Evolutionary conservation across 805 yeast genomes (phyloP).

Genomic region (Saturnispora galanensis): DNA sequence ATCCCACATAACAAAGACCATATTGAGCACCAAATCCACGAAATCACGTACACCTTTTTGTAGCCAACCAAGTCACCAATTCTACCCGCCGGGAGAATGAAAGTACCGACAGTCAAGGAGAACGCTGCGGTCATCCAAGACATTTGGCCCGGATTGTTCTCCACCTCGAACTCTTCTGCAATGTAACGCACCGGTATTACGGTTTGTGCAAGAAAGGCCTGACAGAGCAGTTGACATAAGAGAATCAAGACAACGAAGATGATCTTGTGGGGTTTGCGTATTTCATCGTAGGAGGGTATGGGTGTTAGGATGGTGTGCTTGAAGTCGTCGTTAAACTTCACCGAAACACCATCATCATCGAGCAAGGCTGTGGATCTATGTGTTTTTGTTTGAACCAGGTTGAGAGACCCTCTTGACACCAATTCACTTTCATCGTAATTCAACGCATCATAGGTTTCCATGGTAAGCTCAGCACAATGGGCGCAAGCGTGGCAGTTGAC

Average conservation of each 20-base stretch:
- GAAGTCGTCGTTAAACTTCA: background rate
- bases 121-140: slow-evolving; percentile 67
- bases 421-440: too few species aligned
- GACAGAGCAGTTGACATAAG: slow-evolving; percentile 29
- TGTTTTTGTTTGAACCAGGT: too few species aligned
- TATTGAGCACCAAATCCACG: slow-evolving; percentile 44
- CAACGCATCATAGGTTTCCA: too few species aligned
- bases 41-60: slow-evolving; percentile 40
- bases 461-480: too few species aligned
- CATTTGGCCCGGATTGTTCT: slow-evolving; percentile 26
- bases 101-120: slow-evolving; percentile 63
- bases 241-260: slow-evolving; percentile 15
- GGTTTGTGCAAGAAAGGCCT: slow-evolving; percentile 28
- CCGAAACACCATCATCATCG: too few species aligned
- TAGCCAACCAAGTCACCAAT: slow-evolving; percentile 67
- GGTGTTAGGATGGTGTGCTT: slow-evolving; percentile 7
- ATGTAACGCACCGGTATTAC: slow-evolving; percentile 24
- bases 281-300: slow-evolving; percentile 15
- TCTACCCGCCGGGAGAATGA: slow-evolving; percentile 58
- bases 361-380: too few species aligned
- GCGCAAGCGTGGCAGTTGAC: too few species aligned
- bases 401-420: too few species aligned
- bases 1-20: slow-evolving; percentile 58
- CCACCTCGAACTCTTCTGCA: slow-evolving; percentile 22
- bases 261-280: slow-evolving; percentile 11